A percentile compares a stretch with the other conserved stretches of the same genome.
Conservation (phyloP, 257 asterid genomes). For the Lantana camara region DNA sequence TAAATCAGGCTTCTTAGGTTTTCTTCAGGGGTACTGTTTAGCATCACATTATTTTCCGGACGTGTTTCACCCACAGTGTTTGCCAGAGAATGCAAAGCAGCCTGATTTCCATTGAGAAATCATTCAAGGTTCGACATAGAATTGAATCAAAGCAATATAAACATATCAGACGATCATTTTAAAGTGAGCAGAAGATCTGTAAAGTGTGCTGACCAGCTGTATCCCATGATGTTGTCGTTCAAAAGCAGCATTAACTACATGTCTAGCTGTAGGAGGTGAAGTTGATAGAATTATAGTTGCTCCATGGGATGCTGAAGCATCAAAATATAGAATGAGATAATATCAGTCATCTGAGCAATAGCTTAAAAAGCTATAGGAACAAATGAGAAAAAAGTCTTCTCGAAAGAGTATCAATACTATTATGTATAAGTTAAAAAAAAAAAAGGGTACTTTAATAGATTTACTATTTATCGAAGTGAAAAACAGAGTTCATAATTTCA, state of each 20-base stretch:
- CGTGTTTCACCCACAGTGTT: slow-evolving; percentile 88
- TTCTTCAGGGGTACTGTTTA: slow-evolving; percentile 74
- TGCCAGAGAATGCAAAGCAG: slow-evolving; percentile 91
- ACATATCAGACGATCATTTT: slow-evolving; percentile 3
- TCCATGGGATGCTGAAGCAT: slow-evolving; percentile 73
- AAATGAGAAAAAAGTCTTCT: slow-evolving; percentile 8
- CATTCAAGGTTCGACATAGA: slow-evolving; percentile 17
- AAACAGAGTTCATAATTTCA: slow-evolving; percentile 1
- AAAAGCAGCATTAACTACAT: slow-evolving; percentile 84
- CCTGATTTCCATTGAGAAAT: slow-evolving; percentile 47
- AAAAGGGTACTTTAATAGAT: not conserved
- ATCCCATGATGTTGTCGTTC: slow-evolving; percentile 76
- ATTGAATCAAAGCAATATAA: slow-evolving; percentile 21
- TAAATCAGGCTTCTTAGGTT: slow-evolving; percentile 67
- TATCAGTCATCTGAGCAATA: slow-evolving; percentile 22
- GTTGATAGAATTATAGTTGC: slow-evolving; percentile 65
- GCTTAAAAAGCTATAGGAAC: slow-evolving; percentile 20
- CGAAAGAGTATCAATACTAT: not conserved
- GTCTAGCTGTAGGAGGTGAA: slow-evolving; percentile 69
- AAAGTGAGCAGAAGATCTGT: slow-evolving; percentile 11
- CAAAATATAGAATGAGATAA: slow-evolving; percentile 25
- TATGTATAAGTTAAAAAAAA: slow-evolving; percentile 8
- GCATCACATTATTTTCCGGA: slow-evolving; percentile 42
- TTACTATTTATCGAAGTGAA: slow-evolving; percentile 1
- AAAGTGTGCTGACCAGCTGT: slow-evolving; percentile 69